A percentile compares a stretch with the other conserved stretches of the same genome.
These are phyloP conservation scores for Suhomyces yuchorum DNA, from an alignment of 1,139 yeast species.

Conservation along the genomic window DNA sequence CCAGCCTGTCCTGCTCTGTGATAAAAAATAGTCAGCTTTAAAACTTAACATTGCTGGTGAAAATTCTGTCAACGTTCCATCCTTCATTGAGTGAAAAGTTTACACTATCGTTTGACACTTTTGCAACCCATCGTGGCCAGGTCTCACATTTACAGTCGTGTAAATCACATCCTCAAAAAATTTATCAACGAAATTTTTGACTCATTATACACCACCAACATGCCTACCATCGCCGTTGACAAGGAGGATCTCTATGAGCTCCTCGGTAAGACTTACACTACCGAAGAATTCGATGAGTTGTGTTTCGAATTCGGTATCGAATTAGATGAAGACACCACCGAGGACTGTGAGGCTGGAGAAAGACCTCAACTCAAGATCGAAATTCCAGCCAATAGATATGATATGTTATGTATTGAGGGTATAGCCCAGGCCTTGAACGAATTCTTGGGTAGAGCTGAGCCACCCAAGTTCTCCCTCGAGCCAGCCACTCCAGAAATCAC, in stretches of 20 bases:
- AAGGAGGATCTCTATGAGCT: conserved; percentile 86
- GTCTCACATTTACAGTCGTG: conserved; percentile 5
- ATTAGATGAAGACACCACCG: conserved; percentile 92
- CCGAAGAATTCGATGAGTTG: conserved; percentile 92
- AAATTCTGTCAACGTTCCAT: too few relatives aligned
- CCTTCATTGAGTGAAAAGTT: too few relatives aligned
- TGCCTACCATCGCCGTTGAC: conserved; percentile 98
- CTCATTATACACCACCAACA: conserved; percentile 27
- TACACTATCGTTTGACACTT: not conserved
- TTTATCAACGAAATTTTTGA: conserved; percentile 14
- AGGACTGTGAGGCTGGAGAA: conserved; percentile 74
- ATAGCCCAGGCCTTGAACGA: conserved; percentile 93
- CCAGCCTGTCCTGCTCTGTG: too few relatives aligned
- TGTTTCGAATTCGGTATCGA: conserved; percentile 98
- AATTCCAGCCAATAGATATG: conserved; percentile 97
- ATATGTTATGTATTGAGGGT: conserved; percentile 97
- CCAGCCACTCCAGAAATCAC: conserved; percentile 63
- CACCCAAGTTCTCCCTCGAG: conserved; percentile 68
- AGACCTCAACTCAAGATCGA: conserved; percentile 97
- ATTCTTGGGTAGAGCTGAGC: conserved; percentile 67
- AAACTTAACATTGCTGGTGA: too few relatives aligned
- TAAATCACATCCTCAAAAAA: conserved; percentile 7
- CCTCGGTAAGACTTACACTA: conserved; percentile 78
- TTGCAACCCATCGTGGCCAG: conserved; percentile 4
- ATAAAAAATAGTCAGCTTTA: too few relatives aligned